Base-by-base conservation (phyloP, 768 basidiomycete genomes). In the Hypsizygus marmoreus region DNA sequence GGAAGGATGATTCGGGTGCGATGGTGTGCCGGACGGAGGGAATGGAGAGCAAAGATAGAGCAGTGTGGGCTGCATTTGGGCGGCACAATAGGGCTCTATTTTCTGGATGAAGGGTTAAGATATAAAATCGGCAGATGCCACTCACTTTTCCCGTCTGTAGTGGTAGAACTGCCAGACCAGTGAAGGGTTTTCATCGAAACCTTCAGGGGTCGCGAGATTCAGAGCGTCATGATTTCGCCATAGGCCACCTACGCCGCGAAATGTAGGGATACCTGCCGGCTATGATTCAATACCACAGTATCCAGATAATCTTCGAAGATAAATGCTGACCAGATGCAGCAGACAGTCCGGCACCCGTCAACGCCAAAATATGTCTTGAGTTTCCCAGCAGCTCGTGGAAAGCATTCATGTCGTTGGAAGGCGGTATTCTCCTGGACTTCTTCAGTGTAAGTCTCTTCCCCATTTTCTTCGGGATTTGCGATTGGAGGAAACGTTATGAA, bases 91-190 rank as follows among this genome's bases (percentile, higher is more conserved):
- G 63, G 12, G 75, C 80, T 40, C 81, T 84, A 55, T 16, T 43
- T 22, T n/a, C n/a, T n/a, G 41, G 60, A 34, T n/a, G n/a, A n/a
- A n/a, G n/a, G n/a, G n/a, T n/a, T 44, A 16, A 22, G 30, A 38
- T 38, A 24, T 24, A 42, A n/a, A 25, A 5, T 31, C 34, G 26
- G n/a, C 16, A 20, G 25, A 4, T 17, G 28, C 26, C 13, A 64
- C 66, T 22, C 51, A 79, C 80, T 56, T 68, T 62, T 75, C 72
- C 42, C 82, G 66, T 14, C 82, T 66, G 45, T 79, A 77, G 50
- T 84, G 82, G 51, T 83, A 85, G 55, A 84, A 84, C 52, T 84
- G 79, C 82, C 81, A 83, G 2, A 79, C 75, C 2, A 71, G 62
- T 13, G 72, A 73, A 0, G 79, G 81, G 42, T 78, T 67, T 16